Base-by-base conservation (phyloP, 208 protist species). In the Trypanosoma rangeli region DNA sequence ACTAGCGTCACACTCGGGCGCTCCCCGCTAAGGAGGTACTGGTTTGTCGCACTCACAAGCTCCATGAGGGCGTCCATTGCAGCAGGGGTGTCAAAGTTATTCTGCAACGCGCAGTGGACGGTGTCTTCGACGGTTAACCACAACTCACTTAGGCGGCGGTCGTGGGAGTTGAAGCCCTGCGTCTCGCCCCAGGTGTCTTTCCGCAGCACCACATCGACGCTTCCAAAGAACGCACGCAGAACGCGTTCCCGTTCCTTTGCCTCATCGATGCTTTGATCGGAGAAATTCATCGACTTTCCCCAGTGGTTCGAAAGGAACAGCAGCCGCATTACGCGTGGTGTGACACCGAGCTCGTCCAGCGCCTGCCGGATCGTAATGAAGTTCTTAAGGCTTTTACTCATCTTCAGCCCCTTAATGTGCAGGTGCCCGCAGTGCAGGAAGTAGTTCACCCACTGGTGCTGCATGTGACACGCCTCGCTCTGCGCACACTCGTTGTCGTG, bases 401-500 rank as follows among this genome's bases (percentile, higher is more conserved):
- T 99, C 74, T 99, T 99, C 7, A 97, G 73, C 0, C 98, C 98
- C 24, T 98, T 89, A 64, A 99, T 99, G 64, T 98, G 86, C n/a
- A 99, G 79, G 74, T 99, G 98, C 13, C 98, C 98, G 57, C 91
- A 89, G 72, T 99, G 97, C 3, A 99, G 73, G 75, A 99, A 99
- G 86, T 99, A 99, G 74, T 99, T 99, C 48, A 98, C 96, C 98
- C 98, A 99, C 78, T 99, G 92, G 42, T 89, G 56, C 73, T 85
- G 82, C 28, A 83, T 74, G 68, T 83, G 82, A 68, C 81, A 87
- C 16, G 91, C 96, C 80, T 98, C 98, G 60, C 86, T 93, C 83
- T 99, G 98, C 28, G 98, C 98, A 26, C 99, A 85, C 85, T 99
- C 98, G 76, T 99, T 99, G 67, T 99, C 98, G 86, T 99, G 99